Base-by-base conservation (phyloP, 169 alveolate genomes). In the Cryptosporidium ryanae region DNA sequence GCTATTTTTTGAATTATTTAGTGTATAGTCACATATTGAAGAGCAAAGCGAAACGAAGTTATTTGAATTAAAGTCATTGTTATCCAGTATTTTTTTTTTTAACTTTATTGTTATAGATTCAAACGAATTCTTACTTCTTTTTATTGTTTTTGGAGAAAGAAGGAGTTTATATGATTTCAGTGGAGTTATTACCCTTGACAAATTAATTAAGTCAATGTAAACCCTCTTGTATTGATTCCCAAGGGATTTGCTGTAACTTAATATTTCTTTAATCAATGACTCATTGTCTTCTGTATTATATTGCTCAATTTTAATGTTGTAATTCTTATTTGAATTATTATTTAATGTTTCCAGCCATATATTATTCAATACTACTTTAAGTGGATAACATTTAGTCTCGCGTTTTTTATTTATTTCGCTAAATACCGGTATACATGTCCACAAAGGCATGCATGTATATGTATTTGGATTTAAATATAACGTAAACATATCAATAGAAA, bases 381-480 rank as follows among this genome's bases (percentile, higher is more conserved):
- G 67, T 52, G 83, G 83, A 61, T 61, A 61, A 61, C 25, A 25
- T 23, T 31, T 31, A 23, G 38, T 13, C 18, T 52, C 66, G 8
- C 46, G 46, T 50, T 68, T 43, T 27, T 52, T 68, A 32, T 61
- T 43, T 18, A 8, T 17, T 68, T 23, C 44, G 31, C 52, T 55
- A 27, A 68, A 52, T 54, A 68, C 55, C 46, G 83, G 83, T 52
- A 68, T 49, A 31, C 66, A 31, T 18, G 55, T 49, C 83, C 83
- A 68, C 55, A 68, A 31, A 10, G 83, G 83, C 49, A 68, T 50
- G 55, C 83, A 68, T 50, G 66, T 54, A 68, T 25, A 68, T 34
- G 65, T 68, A 54, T 34, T 55, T 29, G 83, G 83, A 55, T 68
- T 50, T 49, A 68, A 52, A 54, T 50, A 52, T 21, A 68, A 52